These are phyloP conservation scores for Aegilops umbellulata DNA, from an alignment of 176 grass and related monocot genomes.

Conservation along the genomic window DNA sequence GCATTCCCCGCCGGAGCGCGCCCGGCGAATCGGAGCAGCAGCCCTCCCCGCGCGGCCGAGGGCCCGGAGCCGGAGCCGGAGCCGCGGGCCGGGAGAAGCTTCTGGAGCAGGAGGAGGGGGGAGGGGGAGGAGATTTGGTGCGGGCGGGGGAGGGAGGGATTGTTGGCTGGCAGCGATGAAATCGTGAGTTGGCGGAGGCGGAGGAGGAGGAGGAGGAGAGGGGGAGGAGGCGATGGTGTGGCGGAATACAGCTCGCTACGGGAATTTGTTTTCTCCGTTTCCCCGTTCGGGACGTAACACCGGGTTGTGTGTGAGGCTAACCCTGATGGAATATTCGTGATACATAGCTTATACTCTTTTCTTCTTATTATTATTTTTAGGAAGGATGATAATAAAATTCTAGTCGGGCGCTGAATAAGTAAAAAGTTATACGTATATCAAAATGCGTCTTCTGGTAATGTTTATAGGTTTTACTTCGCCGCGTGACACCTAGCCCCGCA, in stretches of 20 bases:
- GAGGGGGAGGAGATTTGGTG: neutral
- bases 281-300: neutral
- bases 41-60: neutral
- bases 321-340: neutral
- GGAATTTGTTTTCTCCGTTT: slow-evolving; percentile 18
- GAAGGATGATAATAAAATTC: neutral
- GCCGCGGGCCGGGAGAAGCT: neutral
- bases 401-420: neutral
- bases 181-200: slow-evolving; percentile 25
- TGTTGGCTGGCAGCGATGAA: slow-evolving; percentile 22
- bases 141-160: slow-evolving; percentile 26
- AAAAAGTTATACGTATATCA: neutral
- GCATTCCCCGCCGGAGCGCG: slow-evolving; percentile 44
- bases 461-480: neutral
- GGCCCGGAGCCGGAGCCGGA: neutral
- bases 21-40: slow-evolving; percentile 23
- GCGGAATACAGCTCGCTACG: slow-evolving; percentile 34
- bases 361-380: too few species aligned
- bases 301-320: neutral
- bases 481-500: neutral
- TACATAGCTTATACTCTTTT: neutral
- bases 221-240: slow-evolving; percentile 12
- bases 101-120: neutral
- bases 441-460: neutral
- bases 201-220: neutral